Evolutionary conservation across 768 basidiomycete genomes (phyloP).

Genomic region (Saitozyma sp.): DNA sequence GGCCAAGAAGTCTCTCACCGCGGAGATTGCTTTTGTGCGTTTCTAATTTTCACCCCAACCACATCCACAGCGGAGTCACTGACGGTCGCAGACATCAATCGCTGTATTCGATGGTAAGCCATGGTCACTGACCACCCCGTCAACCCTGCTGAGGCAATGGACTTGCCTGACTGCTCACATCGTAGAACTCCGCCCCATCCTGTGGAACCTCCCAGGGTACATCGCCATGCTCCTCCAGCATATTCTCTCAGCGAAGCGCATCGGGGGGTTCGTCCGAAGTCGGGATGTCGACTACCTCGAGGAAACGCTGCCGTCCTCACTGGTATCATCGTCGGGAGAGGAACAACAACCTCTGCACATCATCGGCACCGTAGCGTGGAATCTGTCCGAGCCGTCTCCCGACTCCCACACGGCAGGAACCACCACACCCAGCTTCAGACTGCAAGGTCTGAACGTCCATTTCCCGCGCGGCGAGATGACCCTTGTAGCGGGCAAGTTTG

Average conservation of each 20-base stretch:
- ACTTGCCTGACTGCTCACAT: not conserved
- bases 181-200: conserved; percentile 23
- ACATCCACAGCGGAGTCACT: not conserved
- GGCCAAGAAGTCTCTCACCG: conserved; percentile 25
- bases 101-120: conserved; percentile 37
- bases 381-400: not conserved
- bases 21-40: conserved; percentile 43
- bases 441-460: conserved; percentile 34
- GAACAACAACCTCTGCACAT: conserved; percentile 19
- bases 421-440: conserved; percentile 19
- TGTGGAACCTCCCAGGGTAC: conserved; percentile 19
- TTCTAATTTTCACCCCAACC: not conserved
- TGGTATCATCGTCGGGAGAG: not conserved
- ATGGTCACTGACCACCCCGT: not conserved
- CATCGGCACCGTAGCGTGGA: conserved; percentile 25
- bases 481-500: conserved; percentile 43
- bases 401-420: not conserved
- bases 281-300: conserved; percentile 34
- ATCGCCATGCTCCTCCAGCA: conserved; percentile 28
- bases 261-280: conserved; percentile 22
- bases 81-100: conserved; percentile 33
- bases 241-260: conserved; percentile 30
- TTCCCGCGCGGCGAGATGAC: conserved; percentile 40
- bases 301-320: conserved; percentile 6
- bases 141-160: not conserved